Evolutionary conservation across 2,329 filamentous ascomycete genomes (phyloP).

Genomic region (Paraphoma sp.): DNA sequence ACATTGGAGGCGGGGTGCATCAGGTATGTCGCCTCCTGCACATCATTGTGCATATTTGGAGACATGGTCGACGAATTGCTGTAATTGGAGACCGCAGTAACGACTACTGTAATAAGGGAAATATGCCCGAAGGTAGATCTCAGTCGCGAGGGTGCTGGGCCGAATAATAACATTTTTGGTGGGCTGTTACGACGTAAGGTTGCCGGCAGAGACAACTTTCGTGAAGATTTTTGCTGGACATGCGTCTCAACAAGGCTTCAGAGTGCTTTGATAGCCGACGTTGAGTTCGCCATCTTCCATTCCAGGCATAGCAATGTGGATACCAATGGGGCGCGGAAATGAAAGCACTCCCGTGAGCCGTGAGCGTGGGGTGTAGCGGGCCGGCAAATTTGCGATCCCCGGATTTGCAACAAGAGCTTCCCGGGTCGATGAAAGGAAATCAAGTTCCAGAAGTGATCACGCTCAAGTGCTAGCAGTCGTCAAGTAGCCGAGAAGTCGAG

Average conservation of each 20-base stretch:
- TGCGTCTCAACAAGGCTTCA: constrained; percentile 8
- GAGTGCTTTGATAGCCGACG: constrained; percentile 15
- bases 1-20: background rate
- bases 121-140: background rate
- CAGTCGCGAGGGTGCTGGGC: background rate
- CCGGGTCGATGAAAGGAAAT: background rate
- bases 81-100: background rate
- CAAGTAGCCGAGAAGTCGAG: background rate
- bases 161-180: background rate
- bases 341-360: background rate
- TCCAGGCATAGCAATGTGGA: constrained; percentile 25
- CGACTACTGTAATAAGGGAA: too few relatives aligned
- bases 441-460: background rate
- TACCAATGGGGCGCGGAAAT: constrained; percentile 15
- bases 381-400: background rate
- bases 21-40: background rate
- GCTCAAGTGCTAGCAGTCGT: background rate
- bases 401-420: background rate
- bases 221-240: constrained; percentile 5
- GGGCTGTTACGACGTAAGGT: background rate
- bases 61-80: background rate
- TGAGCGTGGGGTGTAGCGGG: background rate
- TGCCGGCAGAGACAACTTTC: background rate
- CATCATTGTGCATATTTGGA: background rate
- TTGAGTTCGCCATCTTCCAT: constrained; percentile 22